These are phyloP conservation scores for Aegle marmelos DNA, from an alignment of 345 rosid species.

Conservation along the genomic window DNA sequence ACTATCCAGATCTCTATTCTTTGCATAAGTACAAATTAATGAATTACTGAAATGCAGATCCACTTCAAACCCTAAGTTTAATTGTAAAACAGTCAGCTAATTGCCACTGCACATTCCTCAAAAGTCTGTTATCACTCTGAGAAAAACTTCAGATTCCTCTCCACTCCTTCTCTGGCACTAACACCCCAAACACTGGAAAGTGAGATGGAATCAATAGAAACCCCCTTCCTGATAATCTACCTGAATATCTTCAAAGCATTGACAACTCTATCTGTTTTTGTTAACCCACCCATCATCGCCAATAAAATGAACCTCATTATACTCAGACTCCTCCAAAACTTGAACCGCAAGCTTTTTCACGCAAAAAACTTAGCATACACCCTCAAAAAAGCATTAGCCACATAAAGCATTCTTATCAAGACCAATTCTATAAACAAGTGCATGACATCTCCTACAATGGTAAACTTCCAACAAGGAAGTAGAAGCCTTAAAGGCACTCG, in stretches of 20 bases:
- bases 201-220: conserved; percentile 53
- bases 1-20: conserved; percentile 46
- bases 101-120: conserved; percentile 25
- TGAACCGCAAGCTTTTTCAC: conserved; percentile 36
- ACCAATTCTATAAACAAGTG: conserved; percentile 55
- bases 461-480: conserved; percentile 40
- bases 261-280: conserved; percentile 35
- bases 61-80: conserved; percentile 49
- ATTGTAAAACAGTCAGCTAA: conserved; percentile 52
- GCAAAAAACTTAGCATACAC: conserved; percentile 70
- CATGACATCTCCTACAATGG: conserved; percentile 62
- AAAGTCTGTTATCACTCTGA: conserved; percentile 4
- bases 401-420: conserved; percentile 60
- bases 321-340: conserved; percentile 36
- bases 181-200: conserved; percentile 61
- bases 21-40: conserved; percentile 58
- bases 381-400: conserved; percentile 62
- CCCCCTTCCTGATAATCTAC: conserved; percentile 41
- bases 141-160: conserved; percentile 24
- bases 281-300: conserved; percentile 53
- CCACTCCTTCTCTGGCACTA: conserved; percentile 39
- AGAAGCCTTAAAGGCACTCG: too few relatives aligned
- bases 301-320: conserved; percentile 65
- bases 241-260: conserved; percentile 64
- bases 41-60: conserved; percentile 67